Percentiles rank a stretch among this genome's conserved stretches.
Evolutionary conservation across 768 basidiomycete genomes (phyloP).

Genomic region (Trametes cubensis): DNA sequence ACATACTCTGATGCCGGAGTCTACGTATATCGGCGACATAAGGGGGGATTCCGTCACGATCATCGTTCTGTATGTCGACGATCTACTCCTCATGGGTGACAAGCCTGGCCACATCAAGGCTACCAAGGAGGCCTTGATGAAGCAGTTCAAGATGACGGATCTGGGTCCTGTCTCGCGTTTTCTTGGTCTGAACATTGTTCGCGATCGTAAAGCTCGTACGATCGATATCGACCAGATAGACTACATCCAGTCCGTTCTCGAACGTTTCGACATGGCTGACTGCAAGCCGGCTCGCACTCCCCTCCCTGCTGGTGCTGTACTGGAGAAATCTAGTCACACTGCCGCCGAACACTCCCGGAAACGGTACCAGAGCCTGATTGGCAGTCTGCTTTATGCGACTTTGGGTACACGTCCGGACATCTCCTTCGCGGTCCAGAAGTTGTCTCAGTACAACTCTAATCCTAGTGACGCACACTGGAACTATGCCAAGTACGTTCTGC

Average conservation of each 20-base stretch:
- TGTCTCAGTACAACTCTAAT: slow-evolving; percentile 37
- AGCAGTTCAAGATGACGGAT: slow-evolving; percentile 22
- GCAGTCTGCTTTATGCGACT: slow-evolving; percentile 33
- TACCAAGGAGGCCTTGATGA: not conserved
- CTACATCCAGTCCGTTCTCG: slow-evolving; percentile 30
- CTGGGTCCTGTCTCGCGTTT: slow-evolving; percentile 18
- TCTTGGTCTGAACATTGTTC: slow-evolving; percentile 25
- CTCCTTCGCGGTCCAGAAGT: slow-evolving; percentile 33
- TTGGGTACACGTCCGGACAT: slow-evolving; percentile 41
- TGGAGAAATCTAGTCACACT: slow-evolving; percentile 4
- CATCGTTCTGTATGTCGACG: slow-evolving; percentile 6
- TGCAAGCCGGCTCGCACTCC: slow-evolving; percentile 31
- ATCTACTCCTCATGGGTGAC: slow-evolving; percentile 5
- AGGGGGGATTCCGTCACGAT: slow-evolving; percentile 1
- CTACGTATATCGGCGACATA: slow-evolving; percentile 5
- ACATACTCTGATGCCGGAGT: slow-evolving; percentile 28
- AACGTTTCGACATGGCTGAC: slow-evolving; percentile 27
- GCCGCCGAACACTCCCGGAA: slow-evolving; percentile 9
- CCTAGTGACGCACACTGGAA: slow-evolving; percentile 35
- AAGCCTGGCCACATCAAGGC: not conserved
- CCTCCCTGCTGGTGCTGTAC: slow-evolving; percentile 11
- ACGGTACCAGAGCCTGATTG: slow-evolving; percentile 26
- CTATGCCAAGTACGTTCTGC: slow-evolving; percentile 37
- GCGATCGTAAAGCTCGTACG: slow-evolving; percentile 16
- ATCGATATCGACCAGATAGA: slow-evolving; percentile 31